Evolutionary conservation across 108 stramenopile species (phyloP), one percentile per base, ranked within the genome.

Genomic region (Nannochloropsis granulata): DNA sequence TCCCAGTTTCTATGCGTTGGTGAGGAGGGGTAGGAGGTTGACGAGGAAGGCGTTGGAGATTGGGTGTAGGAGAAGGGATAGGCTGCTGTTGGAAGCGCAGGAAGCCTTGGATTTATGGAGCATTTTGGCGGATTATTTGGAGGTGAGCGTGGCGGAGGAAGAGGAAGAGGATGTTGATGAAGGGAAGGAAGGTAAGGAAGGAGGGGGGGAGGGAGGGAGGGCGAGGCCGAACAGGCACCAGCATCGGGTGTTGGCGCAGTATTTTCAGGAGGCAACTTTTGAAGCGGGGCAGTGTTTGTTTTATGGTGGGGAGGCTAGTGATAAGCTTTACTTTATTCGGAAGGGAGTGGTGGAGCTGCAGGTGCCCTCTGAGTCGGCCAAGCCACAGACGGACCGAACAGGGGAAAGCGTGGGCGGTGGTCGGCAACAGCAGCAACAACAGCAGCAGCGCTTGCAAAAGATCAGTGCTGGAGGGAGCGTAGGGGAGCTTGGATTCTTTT

Each of bases 401-500:
- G 34, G 34, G 34, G 5, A 34, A 34, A 34, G 34, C 34, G 34
- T 34, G 34, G 34, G 34, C 34, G 34, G 34, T 34, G 5, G 1
- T 34, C 12, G 80, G 16, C 13, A 34, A 12, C 71, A 25, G 5
- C 13, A 23, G 79, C 42, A 87, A 34, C 3, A 26, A 19, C 78
- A 79, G 78, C 34, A 26, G 44, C 44, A n/a, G 42, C 88, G 90
- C 24, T 42, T 90, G 23, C 88, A 45, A 13, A 89, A 89, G 86
- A 44, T 89, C 21, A 87, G 81, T 25, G 85, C 78, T 12, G 90
- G 90, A 14, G 90, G 90, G 0, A 88, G 43, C 25, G 87, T 90
- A 44, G 90, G 90, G 14, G 89, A 90, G 83, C 78, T 89, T 26
- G 89, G 87, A 13, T 90, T 90, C 84, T 84, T 88, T 44, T 84